These are phyloP conservation scores for Saxophila tyrrhenica DNA, from an alignment of 495 filamentous ascomycete species.

Conservation along the genomic window DNA sequence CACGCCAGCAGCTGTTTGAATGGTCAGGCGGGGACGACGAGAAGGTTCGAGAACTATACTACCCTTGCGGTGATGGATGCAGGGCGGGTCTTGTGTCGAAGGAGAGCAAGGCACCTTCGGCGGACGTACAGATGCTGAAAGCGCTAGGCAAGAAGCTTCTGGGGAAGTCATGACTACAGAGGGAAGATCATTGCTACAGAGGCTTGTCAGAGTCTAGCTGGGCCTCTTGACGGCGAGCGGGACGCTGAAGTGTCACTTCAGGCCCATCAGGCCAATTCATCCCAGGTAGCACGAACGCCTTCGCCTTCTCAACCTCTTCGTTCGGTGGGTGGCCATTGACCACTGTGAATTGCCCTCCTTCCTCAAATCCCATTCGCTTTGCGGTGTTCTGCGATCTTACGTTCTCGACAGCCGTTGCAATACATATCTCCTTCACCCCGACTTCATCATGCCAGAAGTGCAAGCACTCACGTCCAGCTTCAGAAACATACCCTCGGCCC, in stretches of 20 bases:
- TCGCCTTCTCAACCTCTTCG: not conserved
- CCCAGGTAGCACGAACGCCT: not conserved
- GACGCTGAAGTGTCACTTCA: not conserved
- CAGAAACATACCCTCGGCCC: not conserved
- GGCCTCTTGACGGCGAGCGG: too few species aligned
- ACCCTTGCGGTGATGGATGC: not conserved
- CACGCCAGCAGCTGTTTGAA: not conserved
- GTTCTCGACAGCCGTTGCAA: not conserved
- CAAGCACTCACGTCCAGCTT: not conserved
- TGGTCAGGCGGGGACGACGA: not conserved
- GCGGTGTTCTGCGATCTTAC: not conserved
- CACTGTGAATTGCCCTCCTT: not conserved
- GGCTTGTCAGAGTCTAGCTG: too few species aligned
- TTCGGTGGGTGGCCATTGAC: not conserved
- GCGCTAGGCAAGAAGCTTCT: not conserved
- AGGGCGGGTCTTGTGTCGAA: not conserved
- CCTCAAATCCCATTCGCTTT: not conserved
- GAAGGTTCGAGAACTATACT: not conserved
- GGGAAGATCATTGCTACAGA: too few species aligned
- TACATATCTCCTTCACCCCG: not conserved
- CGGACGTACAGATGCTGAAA: not conserved
- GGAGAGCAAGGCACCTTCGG: not conserved
- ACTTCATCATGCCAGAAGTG: not conserved
- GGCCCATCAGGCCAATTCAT: not conserved
- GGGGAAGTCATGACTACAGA: not conserved